Base-by-base conservation (phyloP, 2,329 filamentous ascomycete genomes). In the Fusarium sp. region DNA sequence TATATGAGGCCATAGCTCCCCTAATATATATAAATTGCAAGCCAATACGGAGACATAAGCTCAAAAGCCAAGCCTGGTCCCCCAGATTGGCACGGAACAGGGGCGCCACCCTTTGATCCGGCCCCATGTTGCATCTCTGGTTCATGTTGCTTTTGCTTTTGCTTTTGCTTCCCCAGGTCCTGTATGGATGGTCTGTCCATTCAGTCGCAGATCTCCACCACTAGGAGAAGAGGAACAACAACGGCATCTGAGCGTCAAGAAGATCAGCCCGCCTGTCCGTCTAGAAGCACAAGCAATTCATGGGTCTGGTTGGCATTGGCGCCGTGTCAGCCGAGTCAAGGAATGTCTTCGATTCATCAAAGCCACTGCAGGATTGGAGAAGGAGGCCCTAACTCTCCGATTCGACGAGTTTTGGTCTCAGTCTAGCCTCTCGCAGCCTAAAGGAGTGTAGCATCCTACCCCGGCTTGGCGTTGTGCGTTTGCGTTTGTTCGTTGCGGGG, bases 91-190 rank as follows among this genome's bases (percentile, higher is more conserved):
- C 70, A 73, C 69, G 73, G 66, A 49, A 67, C 57, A 66, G 60
- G 59, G 62, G 69, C 74, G 76, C 76, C 76, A 77, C 76, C 76
- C 76, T 77, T 77, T 77, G 76, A 76, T 66, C 76, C 76, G 76
- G 66, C 52, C 57, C 68, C 64, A 70, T 71, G 71, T 60, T 64
- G 23, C 58, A 59, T 45, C 57, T 60, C 51, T 48, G 31, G 39
- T 58, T 58, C 62, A 65, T 44, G 31, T 56, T 63, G 45, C 63
- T 29, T 59, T 51, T 33, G 23, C n/a, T 58, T 38, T 48, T 31
- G n/a, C 19, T 59, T 39, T 27, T 48, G 39, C 5, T 67, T 60
- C 58, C 66, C 66, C 67, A 69, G 72, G 58, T 39, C 25, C 15
- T 54, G 23, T 39, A 18, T n/a, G 31, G 49, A 27, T 25, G 33